Evolutionary conservation across 257 asterid genomes (phyloP).

Genomic region (Agastache rugosa): DNA sequence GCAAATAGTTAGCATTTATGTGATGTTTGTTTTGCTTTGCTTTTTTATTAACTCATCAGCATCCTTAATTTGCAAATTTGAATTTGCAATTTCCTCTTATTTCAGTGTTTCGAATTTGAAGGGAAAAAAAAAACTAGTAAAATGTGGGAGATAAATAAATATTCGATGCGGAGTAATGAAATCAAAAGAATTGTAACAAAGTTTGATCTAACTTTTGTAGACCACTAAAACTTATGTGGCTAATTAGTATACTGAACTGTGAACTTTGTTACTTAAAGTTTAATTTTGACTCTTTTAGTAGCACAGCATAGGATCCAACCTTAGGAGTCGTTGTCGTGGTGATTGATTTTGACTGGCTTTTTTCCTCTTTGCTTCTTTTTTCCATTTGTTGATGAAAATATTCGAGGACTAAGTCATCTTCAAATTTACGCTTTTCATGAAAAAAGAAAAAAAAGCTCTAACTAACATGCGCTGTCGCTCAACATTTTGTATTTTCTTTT

Average conservation of each 20-base stretch:
- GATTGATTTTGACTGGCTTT: not conserved
- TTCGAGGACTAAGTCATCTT: conserved; percentile 1
- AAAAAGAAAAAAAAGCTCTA: not conserved
- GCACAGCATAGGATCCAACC: conserved; percentile 35
- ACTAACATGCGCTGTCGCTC: not conserved
- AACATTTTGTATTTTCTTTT: not conserved
- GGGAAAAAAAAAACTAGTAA: no score
- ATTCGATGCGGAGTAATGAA: no score
- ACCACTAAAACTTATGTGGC: not conserved
- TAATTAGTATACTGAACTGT: not conserved
- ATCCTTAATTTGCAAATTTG: conserved; percentile 18
- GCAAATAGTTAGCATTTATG: not conserved
- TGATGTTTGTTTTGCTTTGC: conserved; percentile 10
- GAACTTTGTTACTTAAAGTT: not conserved
- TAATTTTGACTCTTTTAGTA: conserved; percentile 5
- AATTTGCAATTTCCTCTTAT: not conserved
- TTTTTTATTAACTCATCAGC: not conserved
- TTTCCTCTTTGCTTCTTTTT: not conserved
- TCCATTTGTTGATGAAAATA: not conserved
- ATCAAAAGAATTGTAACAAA: not conserved
- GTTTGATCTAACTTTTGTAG: not conserved
- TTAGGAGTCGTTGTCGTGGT: conserved; percentile 1
- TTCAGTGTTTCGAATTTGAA: no score
- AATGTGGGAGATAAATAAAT: no score
- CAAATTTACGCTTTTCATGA: not conserved